Evolutionary conservation across 2,329 filamentous ascomycete genomes (phyloP).

Genomic region (Davidsoniella neocaledoniae): DNA sequence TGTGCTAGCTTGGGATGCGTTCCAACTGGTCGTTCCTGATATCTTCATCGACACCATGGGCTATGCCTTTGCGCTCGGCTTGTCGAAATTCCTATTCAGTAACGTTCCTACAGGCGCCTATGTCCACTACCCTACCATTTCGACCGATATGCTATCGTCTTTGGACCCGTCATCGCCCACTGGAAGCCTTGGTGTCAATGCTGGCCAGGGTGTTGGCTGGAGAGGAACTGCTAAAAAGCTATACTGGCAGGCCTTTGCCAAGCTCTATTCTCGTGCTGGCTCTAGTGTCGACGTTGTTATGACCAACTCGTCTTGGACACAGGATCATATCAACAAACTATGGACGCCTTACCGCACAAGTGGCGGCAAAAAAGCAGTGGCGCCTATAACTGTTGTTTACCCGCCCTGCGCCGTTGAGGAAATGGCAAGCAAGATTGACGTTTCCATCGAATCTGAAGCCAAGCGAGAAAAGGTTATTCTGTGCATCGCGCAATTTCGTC

Average conservation of each 20-base stretch:
- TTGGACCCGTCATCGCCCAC: slow-evolving; percentile 45
- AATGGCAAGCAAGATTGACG: slow-evolving; percentile 55
- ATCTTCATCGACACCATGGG: slow-evolving; percentile 97
- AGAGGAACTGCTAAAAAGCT: slow-evolving; percentile 55
- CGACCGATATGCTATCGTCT: slow-evolving; percentile 87
- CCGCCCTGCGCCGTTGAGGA: slow-evolving; percentile 84
- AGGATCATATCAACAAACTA: slow-evolving; percentile 60
- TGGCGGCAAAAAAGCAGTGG: slow-evolving; percentile 21
- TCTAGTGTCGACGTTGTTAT: slow-evolving; percentile 81
- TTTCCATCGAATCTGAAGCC: slow-evolving; percentile 52
- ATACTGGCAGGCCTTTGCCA: slow-evolving; percentile 81
- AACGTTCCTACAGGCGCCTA: slow-evolving; percentile 75
- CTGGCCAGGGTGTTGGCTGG: slow-evolving; percentile 58
- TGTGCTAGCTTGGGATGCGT: slow-evolving; percentile 77
- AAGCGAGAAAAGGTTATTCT: slow-evolving; percentile 56
- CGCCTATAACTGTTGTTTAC: slow-evolving; percentile 62
- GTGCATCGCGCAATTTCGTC: slow-evolving; percentile 94
- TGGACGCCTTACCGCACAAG: slow-evolving; percentile 48
- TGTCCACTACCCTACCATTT: slow-evolving; percentile 96
- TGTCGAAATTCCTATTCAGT: slow-evolving; percentile 69
- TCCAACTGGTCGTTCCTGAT: slow-evolving; percentile 80
- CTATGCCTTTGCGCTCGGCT: slow-evolving; percentile 76
- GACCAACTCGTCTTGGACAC: slow-evolving; percentile 95
- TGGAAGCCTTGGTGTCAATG: slow-evolving; percentile 59
- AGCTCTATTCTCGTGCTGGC: slow-evolving; percentile 67